phyloP scores from a whole-genome alignment of 148 eudicot species.

The Silene conica region DNA sequence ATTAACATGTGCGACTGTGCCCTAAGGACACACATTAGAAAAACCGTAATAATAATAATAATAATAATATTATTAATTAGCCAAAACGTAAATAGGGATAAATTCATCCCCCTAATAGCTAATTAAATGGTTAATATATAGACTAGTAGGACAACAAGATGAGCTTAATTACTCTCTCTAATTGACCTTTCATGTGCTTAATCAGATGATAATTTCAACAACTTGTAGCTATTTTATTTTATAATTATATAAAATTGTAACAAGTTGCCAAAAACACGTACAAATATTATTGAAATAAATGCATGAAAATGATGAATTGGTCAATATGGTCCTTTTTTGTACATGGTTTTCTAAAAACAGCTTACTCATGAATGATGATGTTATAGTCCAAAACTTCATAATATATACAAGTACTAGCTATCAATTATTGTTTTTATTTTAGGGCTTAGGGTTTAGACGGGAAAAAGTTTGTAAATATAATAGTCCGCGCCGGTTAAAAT shows the following conservation, averaged over 20 bases:
- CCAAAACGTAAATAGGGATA: conserved; percentile 1
- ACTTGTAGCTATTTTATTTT: neutral
- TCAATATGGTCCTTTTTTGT: conserved; percentile 7
- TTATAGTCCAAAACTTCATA: neutral
- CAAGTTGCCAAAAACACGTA: neutral
- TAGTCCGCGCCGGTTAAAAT: too few relatives aligned
- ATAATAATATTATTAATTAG: too few relatives aligned
- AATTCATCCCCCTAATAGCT: conserved; percentile 15
- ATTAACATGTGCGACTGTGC: too few relatives aligned
- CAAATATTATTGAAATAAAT: neutral
- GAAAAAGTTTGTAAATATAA: too few relatives aligned
- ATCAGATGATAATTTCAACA: neutral
- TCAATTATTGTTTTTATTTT: too few relatives aligned
- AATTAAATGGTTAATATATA: conserved; percentile 1
- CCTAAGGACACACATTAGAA: too few relatives aligned
- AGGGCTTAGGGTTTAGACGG: too few relatives aligned
- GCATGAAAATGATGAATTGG: neutral
- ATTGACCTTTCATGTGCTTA: neutral
- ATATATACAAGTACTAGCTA: too few relatives aligned
- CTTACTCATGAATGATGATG: neutral
- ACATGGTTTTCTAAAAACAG: conserved; percentile 4
- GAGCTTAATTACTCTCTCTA: conserved; percentile 1
- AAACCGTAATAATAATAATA: too few relatives aligned
- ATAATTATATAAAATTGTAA: neutral
- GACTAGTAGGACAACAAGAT: neutral